Base-by-base conservation (phyloP, 2,329 filamentous ascomycete genomes). In the Ophioceras dolichostomum region DNA sequence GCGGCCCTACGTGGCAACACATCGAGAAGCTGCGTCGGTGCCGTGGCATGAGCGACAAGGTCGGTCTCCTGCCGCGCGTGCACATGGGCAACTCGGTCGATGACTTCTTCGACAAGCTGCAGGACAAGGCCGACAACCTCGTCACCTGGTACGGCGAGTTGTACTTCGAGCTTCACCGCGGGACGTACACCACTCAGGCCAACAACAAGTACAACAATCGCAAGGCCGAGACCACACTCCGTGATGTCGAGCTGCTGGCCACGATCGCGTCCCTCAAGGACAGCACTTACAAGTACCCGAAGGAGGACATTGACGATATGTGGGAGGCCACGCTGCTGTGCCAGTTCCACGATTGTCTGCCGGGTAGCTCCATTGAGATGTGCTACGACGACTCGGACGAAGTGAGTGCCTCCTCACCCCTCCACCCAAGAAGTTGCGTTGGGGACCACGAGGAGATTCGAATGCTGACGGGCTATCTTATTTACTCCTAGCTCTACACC, bases 111-210 rank as follows among this genome's bases (percentile, higher is more conserved):
- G 83, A 83, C 47, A 72, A 73, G 36, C 67, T 98, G 4, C 81
- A 94, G 56, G 75, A 81, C 59, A 94, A 88, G 61, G 76, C 76
- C 20, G 58, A 76, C 3, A 70, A 85, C 14, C 80, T 95, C 38
- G 83, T 87, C 18, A 96, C 91, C 1, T 98, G 91, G 91, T 94
- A 94, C 55, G 91, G 91, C 30, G 91, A 98, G 62, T 71, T 98
- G 8, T 98, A 98, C 62, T 94, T 98, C 57, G 91, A 98, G 60
- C 73, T 98, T 34, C 91, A 98, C 56, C 83, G 91, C 42, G 91
- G 91, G 37, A 96, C 89, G 10, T 96, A 96, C 61, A 98, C 91
- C 4, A 95, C 89, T 0, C 89, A 96, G 57, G 83, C 88, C 41
- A 94, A 95, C 62, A 98, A 94, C 67, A 98, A 98, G 65, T 76